A percentile compares a stretch with the other conserved stretches of the same genome.
Conservation (phyloP, 208 protist genomes). For the Phytomonas francai region DNA sequence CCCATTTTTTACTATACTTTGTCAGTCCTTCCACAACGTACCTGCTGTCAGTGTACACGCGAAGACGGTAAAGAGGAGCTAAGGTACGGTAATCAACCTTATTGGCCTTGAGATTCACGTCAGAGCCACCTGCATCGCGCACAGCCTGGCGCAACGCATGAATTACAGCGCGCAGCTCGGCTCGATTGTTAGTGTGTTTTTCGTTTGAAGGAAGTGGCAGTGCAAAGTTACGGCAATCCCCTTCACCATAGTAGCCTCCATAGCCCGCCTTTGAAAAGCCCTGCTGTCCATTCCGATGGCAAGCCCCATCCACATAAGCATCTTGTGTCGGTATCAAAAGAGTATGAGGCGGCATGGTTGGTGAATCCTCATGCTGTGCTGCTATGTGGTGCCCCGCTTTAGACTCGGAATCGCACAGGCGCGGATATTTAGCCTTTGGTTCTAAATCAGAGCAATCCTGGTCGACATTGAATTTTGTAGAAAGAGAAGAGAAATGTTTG, state of each 20-base stretch:
- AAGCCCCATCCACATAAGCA: constrained; percentile 83
- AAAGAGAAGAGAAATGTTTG: neutral
- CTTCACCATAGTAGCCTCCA: constrained; percentile 67
- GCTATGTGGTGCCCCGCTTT: neutral
- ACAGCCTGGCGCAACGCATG: constrained; percentile 53
- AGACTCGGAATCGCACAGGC: neutral
- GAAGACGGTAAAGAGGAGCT: constrained; percentile 27
- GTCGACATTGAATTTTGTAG: neutral
- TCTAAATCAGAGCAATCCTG: neutral
- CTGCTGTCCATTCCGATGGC: constrained; percentile 50
- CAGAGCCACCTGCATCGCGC: constrained; percentile 17
- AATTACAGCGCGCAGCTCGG: constrained; percentile 68
- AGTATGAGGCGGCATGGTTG: neutral
- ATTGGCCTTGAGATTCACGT: neutral
- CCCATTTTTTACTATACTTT: constrained; percentile 46
- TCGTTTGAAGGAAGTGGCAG: constrained; percentile 36
- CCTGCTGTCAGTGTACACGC: constrained; percentile 67
- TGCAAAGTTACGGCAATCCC: constrained; percentile 64
- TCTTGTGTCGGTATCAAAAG: constrained; percentile 12
- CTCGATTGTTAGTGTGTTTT: constrained; percentile 81
- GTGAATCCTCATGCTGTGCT: neutral
- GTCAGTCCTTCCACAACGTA: constrained; percentile 67
- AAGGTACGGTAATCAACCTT: neutral
- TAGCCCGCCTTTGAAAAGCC: constrained; percentile 48
- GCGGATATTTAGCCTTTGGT: neutral